phyloP scores from a whole-genome alignment of 2,329 filamentous ascomycete species.

The Fusarium torulosum region DNA sequence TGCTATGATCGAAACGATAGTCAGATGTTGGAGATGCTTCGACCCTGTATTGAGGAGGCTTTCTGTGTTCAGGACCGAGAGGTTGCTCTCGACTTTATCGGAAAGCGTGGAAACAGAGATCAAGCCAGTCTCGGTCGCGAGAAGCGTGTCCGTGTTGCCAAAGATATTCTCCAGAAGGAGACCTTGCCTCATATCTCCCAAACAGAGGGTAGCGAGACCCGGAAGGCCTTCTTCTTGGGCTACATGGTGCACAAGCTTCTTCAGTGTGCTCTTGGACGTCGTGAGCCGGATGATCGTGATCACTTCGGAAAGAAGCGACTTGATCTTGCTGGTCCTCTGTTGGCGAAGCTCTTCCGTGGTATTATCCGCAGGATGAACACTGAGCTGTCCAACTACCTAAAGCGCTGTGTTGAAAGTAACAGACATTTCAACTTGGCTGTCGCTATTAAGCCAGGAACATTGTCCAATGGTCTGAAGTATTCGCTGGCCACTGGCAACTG shows the following conservation, averaged over 20 bases:
- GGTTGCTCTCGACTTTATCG: conserved; percentile 94
- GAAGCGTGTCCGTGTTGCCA: conserved; percentile 90
- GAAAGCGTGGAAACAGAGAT: conserved; percentile 81
- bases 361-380: conserved; percentile 92
- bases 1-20: conserved; percentile 96
- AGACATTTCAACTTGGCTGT: conserved; percentile 91
- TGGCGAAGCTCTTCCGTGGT: conserved; percentile 95
- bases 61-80: conserved; percentile 97
- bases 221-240: conserved; percentile 97
- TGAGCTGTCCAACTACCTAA: conserved; percentile 90
- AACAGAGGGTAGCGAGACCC: conserved; percentile 90
- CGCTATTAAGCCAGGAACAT: conserved; percentile 89
- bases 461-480: conserved; percentile 96
- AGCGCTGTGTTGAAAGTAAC: conserved; percentile 90
- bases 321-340: conserved; percentile 91
- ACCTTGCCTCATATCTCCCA: conserved; percentile 97
- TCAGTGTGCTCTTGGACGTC: conserved; percentile 91
- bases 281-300: conserved; percentile 96
- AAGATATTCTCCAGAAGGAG: conserved; percentile 97
- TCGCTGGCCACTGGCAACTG: conserved; percentile 98
- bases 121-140: conserved; percentile 77
- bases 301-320: conserved; percentile 99
- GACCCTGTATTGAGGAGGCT: conserved; percentile 96
- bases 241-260: conserved; percentile 99
- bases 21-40: conserved; percentile 97